A percentile compares a stretch with the other conserved stretches of the same genome.
Evolutionary conservation across 345 rosid species (phyloP).

Genomic region (Hirschfeldia incana): DNA sequence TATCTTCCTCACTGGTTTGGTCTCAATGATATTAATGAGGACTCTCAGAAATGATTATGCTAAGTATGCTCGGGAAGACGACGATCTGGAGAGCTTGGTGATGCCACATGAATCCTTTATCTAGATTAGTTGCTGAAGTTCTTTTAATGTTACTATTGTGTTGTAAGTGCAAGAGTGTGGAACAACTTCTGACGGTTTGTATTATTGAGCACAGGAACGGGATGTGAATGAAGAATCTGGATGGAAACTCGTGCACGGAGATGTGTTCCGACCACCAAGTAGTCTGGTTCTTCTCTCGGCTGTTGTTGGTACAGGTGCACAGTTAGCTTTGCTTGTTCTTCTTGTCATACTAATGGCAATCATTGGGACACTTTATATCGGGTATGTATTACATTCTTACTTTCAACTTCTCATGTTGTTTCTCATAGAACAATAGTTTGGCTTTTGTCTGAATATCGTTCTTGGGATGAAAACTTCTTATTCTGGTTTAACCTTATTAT

Average conservation of each 20-base stretch:
- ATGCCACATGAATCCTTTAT: conserved; percentile 27
- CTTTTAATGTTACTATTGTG: conserved; percentile 9
- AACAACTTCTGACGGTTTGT: conserved; percentile 19
- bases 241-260: conserved; percentile 98
- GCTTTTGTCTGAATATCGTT: not conserved
- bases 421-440: not conserved
- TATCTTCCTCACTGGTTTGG: conserved; percentile 96
- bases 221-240: conserved; percentile 99
- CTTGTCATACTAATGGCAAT: conserved; percentile 92
- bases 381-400: conserved; percentile 53
- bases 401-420: not conserved
- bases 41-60: conserved; percentile 95
- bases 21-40: conserved; percentile 97
- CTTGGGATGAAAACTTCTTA: not conserved
- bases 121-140: not conserved
- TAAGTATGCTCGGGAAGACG: conserved; percentile 95
- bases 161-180: not conserved
- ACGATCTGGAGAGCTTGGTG: conserved; percentile 92
- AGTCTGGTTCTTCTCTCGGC: conserved; percentile 78
- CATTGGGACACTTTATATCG: conserved; percentile 85
- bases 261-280: conserved; percentile 86
- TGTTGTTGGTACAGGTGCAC: conserved; percentile 96
- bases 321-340: conserved; percentile 84
- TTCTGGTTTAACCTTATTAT: conserved; percentile 4
- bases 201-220: conserved; percentile 63